Percentiles rank a stretch among this genome's conserved stretches.
Evolutionary conservation across 2,329 filamentous ascomycete genomes (phyloP).

Genomic region (Verticillium nubilum): DNA sequence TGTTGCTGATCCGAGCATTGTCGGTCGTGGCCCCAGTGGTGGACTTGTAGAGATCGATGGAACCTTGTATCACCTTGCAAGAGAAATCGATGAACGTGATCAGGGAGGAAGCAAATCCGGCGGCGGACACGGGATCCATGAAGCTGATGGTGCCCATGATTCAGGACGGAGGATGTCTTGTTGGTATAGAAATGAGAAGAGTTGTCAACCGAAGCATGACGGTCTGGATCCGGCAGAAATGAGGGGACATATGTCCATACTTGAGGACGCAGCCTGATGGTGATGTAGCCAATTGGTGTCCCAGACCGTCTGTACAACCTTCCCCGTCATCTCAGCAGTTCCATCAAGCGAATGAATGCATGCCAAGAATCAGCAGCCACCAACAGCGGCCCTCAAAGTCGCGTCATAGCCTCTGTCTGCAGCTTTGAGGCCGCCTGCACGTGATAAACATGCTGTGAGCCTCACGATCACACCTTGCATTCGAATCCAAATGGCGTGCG

Average conservation of each 20-base stretch:
- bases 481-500: too few relatives aligned
- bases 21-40: neutral
- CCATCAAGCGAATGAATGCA: too few relatives aligned
- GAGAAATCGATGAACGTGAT: conserved; percentile 2
- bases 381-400: too few relatives aligned
- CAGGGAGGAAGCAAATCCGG: neutral
- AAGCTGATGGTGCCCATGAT: neutral
- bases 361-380: too few relatives aligned
- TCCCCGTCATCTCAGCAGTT: too few relatives aligned
- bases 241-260: neutral
- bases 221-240: neutral
- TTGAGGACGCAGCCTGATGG: neutral
- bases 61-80: neutral
- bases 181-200: neutral
- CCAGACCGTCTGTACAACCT: neutral
- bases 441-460: too few relatives aligned
- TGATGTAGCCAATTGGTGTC: neutral
- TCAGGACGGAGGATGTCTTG: neutral
- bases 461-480: too few relatives aligned
- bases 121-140: neutral
- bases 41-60: neutral
- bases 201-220: neutral
- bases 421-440: too few relatives aligned
- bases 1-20: conserved; percentile 7
- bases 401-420: too few relatives aligned